Conservation (phyloP, 2,329 filamentous ascomycete species). For the Epichloe amarillans region DNA sequence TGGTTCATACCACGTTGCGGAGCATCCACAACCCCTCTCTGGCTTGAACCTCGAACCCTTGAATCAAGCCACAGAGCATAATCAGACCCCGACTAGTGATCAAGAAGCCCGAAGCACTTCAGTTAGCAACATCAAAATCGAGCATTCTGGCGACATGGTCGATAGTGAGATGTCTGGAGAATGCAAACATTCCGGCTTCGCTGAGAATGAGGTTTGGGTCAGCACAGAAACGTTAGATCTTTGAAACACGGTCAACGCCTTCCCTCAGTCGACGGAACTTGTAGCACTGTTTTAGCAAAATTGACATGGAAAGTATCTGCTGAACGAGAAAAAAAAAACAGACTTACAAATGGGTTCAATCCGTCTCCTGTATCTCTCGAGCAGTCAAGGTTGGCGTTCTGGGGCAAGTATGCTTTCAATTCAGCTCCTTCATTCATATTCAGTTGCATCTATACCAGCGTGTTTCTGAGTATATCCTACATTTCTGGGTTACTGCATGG, state of each 20-base stretch:
- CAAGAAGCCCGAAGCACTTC: conserved; percentile 5
- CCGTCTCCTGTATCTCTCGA: background rate
- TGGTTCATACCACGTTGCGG: conserved; percentile 13
- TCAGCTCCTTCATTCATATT: background rate
- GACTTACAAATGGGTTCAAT: background rate
- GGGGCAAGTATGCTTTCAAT: background rate
- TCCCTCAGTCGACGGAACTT: background rate
- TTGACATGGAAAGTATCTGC: background rate
- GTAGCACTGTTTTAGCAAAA: background rate
- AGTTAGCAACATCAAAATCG: conserved; percentile 12
- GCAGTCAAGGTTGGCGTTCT: conserved; percentile 1
- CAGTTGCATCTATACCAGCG: conserved; percentile 2
- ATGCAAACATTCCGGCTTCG: conserved; percentile 12
- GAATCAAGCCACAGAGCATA: conserved; percentile 12
- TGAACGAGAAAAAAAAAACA: background rate
- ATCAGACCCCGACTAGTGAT: conserved; percentile 8
- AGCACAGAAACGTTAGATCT: conserved; percentile 4
- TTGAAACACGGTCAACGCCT: background rate
- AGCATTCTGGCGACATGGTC: conserved; percentile 14
- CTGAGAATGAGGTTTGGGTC: conserved; percentile 6
- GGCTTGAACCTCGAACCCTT: conserved; percentile 19
- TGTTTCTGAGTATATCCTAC: background rate
- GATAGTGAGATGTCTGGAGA: conserved; percentile 10
- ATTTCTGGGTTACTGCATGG: conserved; percentile 7
- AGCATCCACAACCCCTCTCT: conserved; percentile 11